These are phyloP conservation scores for Papilionanthe hybrid DNA, from an alignment of 116 monocot species.

Conservation along the genomic window DNA sequence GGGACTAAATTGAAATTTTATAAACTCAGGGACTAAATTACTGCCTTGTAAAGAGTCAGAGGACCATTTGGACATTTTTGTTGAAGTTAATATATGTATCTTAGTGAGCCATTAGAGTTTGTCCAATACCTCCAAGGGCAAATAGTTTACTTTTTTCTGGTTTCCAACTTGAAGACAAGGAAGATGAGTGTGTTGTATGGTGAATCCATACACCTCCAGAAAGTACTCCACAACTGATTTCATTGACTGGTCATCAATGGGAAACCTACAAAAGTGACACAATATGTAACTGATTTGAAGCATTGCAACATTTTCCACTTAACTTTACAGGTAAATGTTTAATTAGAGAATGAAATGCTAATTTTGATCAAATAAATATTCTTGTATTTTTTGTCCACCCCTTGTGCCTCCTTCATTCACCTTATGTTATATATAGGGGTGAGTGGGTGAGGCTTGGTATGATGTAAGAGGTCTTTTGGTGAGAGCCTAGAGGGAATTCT, in stretches of 20 bases:
- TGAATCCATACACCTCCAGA: constrained; percentile 47
- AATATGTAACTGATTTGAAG: background rate
- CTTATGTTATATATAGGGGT: no score
- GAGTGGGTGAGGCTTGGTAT: no score
- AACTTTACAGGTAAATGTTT: background rate
- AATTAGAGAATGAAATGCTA: constrained; percentile 2
- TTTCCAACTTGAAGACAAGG: constrained; percentile 61
- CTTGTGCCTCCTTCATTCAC: no score
- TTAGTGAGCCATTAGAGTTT: background rate
- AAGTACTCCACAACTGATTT: constrained; percentile 52
- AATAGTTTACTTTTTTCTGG: constrained; percentile 47
- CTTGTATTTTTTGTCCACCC: no score
- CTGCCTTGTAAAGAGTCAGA: no score
- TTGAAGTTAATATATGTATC: background rate
- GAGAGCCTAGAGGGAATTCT: no score
- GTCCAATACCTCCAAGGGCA: constrained; percentile 44
- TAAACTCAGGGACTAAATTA: no score
- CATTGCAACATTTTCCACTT: background rate
- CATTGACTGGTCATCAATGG: constrained; percentile 41
- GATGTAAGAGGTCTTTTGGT: no score
- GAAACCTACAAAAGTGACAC: constrained; percentile 31
- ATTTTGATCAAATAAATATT: background rate
- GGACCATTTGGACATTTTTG: no score
- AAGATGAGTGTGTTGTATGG: constrained; percentile 36
- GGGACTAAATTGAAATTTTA: no score